Evolutionary conservation across 495 filamentous ascomycete genomes (phyloP).

Genomic region (Penicillium longicatenatum): DNA sequence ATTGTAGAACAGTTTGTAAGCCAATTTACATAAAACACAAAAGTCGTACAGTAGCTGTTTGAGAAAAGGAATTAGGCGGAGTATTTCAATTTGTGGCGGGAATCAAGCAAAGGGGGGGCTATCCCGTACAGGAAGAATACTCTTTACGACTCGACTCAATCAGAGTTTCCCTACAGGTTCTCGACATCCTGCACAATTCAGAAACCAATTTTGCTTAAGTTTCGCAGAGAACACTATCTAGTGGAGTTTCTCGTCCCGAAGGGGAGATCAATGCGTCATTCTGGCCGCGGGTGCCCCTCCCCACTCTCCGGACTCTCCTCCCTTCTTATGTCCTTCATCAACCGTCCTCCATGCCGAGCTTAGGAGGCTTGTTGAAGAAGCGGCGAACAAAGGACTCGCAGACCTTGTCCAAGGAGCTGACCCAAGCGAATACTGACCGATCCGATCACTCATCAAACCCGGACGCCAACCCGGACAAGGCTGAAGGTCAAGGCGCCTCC

Average conservation of each 20-base stretch:
- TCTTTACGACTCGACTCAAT: too few relatives aligned
- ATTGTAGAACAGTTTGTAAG: neutral
- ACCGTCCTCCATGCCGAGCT: slow-evolving; percentile 46
- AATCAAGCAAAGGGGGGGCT: neutral
- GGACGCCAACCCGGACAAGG: slow-evolving; percentile 24
- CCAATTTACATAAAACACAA: neutral
- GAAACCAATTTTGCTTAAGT: neutral
- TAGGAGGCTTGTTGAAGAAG: slow-evolving; percentile 89
- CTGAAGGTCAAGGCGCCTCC: slow-evolving; percentile 39
- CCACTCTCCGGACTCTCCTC: slow-evolving; percentile 26
- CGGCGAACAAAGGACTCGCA: slow-evolving; percentile 86
- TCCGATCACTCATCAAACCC: slow-evolving; percentile 58
- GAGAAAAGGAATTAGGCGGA: neutral
- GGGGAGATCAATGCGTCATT: slow-evolving; percentile 38
- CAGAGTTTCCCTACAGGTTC: too few relatives aligned
- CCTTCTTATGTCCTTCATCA: slow-evolving; percentile 14
- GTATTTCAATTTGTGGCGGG: neutral
- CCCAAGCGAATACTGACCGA: slow-evolving; percentile 26
- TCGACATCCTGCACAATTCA: neutral
- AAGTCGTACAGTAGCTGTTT: neutral
- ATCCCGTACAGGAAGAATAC: too few relatives aligned
- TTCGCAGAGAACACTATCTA: neutral
- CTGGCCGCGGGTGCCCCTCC: slow-evolving; percentile 25
- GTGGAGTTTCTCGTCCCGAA: slow-evolving; percentile 4
- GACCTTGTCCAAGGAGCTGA: slow-evolving; percentile 54